A percentile compares a stretch with the other conserved stretches of the same genome.
These are phyloP conservation scores for Brettanomyces anomalus DNA, from an alignment of 805 yeast genomes.

Conservation along the genomic window DNA sequence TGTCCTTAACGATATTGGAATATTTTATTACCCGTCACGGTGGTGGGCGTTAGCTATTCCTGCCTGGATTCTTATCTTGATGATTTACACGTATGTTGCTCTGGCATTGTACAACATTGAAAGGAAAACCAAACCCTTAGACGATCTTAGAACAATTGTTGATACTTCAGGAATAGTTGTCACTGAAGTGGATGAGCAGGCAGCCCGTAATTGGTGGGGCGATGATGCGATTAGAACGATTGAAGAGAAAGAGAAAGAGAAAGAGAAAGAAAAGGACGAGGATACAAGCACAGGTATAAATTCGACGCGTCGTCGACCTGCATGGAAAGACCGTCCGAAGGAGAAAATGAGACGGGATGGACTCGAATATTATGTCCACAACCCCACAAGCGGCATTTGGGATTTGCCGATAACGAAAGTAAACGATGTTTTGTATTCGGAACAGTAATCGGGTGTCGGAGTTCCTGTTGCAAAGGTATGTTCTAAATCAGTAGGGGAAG, in stretches of 20 bases:
- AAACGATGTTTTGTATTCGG: slow-evolving; percentile 49
- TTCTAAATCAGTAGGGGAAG: background rate
- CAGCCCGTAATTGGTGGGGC: slow-evolving; percentile 1
- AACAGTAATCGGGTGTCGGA: slow-evolving; percentile 1
- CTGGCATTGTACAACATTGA: slow-evolving; percentile 72
- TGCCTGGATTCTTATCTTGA: slow-evolving; percentile 53
- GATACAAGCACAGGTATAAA: too few relatives aligned
- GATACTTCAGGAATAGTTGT: slow-evolving; percentile 47
- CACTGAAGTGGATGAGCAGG: slow-evolving; percentile 13
- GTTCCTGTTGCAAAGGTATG: background rate
- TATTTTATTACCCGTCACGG: slow-evolving; percentile 74
- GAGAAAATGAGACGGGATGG: background rate
- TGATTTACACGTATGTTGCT: slow-evolving; percentile 67
- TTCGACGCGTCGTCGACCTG: too few relatives aligned
- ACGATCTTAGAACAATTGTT: slow-evolving; percentile 53
- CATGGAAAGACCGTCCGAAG: background rate
- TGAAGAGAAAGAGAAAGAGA: background rate
- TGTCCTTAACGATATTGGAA: slow-evolving; percentile 42
- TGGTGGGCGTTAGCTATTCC: slow-evolving; percentile 89
- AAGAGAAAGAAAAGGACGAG: too few relatives aligned
- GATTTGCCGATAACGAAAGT: slow-evolving; percentile 72
- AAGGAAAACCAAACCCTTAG: slow-evolving; percentile 49
- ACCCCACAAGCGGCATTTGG: slow-evolving; percentile 75
- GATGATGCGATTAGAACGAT: background rate
- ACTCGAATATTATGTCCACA: slow-evolving; percentile 34